Percentiles rank a stretch among this genome's conserved stretches.
Conservation (phyloP, 1,139 yeast species). For the Diutina mesorugosa region DNA sequence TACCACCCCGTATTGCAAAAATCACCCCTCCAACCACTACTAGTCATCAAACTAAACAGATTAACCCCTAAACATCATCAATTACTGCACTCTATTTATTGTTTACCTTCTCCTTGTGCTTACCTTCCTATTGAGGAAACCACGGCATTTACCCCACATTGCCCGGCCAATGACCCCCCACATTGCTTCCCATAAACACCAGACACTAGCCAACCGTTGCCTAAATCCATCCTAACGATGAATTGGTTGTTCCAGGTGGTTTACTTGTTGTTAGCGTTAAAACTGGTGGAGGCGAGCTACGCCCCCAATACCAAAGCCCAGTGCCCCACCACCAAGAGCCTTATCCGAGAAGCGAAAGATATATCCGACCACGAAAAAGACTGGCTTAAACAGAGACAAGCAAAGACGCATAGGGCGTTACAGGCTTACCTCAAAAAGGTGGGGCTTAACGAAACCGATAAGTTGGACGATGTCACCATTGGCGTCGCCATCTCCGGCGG, state of each 20-base stretch:
- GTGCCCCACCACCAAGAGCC: conserved; percentile 5
- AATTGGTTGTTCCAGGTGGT: background rate
- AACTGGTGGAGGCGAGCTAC: conserved; percentile 2
- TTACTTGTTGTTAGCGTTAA: background rate
- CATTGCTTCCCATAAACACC: background rate
- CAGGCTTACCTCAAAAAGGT: background rate
- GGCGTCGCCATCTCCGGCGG: background rate
- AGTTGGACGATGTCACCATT: background rate
- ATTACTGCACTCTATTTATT: no score
- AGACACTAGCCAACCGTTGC: background rate
- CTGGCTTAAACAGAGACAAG: background rate
- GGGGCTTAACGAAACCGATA: background rate
- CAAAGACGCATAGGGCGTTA: background rate
- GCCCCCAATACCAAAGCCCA: conserved; percentile 4
- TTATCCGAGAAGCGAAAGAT: conserved; percentile 16
- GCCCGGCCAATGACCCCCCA: no score
- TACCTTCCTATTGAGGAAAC: no score
- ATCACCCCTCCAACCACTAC: no score
- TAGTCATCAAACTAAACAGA: no score
- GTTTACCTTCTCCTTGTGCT: no score
- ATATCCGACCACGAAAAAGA: conserved; percentile 23
- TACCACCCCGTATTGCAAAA: no score
- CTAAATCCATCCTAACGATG: background rate
- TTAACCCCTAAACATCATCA: no score
- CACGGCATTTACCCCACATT: no score